Base-by-base conservation (phyloP, 2,329 filamentous ascomycete species). In the Stachybotrys chartarum region DNA sequence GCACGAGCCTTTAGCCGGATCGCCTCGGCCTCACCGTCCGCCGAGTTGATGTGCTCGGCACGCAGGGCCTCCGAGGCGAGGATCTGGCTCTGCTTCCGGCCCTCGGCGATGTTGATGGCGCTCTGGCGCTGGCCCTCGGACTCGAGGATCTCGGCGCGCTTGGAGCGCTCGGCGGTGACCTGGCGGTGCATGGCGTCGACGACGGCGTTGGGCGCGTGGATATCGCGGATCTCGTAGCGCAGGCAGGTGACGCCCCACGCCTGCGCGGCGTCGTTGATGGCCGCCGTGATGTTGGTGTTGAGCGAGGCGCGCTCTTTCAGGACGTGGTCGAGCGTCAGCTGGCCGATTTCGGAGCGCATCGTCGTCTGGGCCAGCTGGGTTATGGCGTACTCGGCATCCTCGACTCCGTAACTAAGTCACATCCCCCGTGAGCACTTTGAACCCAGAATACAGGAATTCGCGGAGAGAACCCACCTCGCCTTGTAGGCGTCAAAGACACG, bases 131-230 rank as follows among this genome's bases (percentile, higher is more conserved):
- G 94, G 74, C 94, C 94, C 70, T 99, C 94, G 0, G 91, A 96
- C 57, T 99, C 94, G 51, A 99, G 80, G 65, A 99, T 99, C 76
- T 99, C 94, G 55, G 94, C 94, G 60, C 94, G 88, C 82, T 99
- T 99, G 67, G 90, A 95, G 47, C 94, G 88, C 77, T 99, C 94
- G 17, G 94, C 94, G 0, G 94, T 97, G 52, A 99, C 94, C 72
- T 97, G 93, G 60, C 94, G 84, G 77, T 99, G 94, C 94, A 99
- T 99, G 66, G 94, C 94, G 66, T 92, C 90, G 58, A 97, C 93
- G 12, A 99, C 94, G 52, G 88, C 88, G 35, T 87, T 90, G 1
- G 94, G 94, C 0, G 94, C 94, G 74, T 99, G 94, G 66, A 99
- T 99, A 72, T 99, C 94, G 63, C 94, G 83, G 70, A 99, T 99